Base-by-base conservation (phyloP, 1,139 yeast species). In the Blastobotrys buckinghamii region DNA sequence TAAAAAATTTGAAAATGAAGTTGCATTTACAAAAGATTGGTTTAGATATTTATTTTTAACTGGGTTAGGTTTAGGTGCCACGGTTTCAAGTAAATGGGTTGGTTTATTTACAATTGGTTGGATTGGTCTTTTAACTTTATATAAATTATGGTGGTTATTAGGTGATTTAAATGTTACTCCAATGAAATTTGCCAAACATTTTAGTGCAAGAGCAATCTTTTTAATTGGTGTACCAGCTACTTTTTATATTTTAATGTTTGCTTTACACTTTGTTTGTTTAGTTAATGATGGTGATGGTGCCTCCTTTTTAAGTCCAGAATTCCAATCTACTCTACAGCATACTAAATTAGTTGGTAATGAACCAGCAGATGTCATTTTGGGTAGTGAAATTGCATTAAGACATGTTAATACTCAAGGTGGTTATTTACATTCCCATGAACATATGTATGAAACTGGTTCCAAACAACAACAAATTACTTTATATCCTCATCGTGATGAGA, bases 91-190 rank as follows among this genome's bases (percentile, higher is more conserved):
- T 42, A 94, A 94, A 68, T 92, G 98, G 97, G 97, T 92, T 44
- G 99, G 98, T 48, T 72, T 92, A 43, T 92, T 92, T 74, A 92
- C 98, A 36, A 69, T 90, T 56, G 89, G 86, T 8, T 94, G 98
- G 97, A 79, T 87, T 53, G 98, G 98, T 43, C 47, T 77, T 6
- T 66, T 80, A 54, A 88, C 95, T 57, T 65, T 82, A 19, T 76
- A 80, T 70, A 94, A 87, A 63, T 68, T 92, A 59, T 90, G 97
- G 97, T 79, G 87, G 65, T 69, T 85, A 53, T 70, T 89, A 62
- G 98, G 97, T 56, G 98, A 94, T 68, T 76, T 90, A 63, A 63
- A 77, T 1, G 76, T 87, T n/a, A 62, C 82, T 12, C 59, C 81
- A 8, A 68, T 66, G 34, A 72, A 75, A 55, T 70, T 83, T 53